Evolutionary conservation across 495 filamentous ascomycete species (phyloP), one percentile per base, ranked within the genome.

Genomic region (Penicillium cosmopolitanum): DNA sequence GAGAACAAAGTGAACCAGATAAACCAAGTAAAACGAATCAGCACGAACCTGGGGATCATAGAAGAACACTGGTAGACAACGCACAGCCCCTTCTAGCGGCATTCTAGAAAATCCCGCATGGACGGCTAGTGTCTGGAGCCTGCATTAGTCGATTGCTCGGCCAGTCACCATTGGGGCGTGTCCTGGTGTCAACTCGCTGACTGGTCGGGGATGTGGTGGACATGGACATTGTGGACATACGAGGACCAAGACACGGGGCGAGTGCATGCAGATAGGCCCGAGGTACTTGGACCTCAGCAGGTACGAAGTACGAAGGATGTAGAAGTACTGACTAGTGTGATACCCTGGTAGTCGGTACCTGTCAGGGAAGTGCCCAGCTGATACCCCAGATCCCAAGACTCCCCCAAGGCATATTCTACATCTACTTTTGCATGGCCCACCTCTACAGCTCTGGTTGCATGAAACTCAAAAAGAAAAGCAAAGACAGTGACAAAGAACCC

Each of bases 111-210:
- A 44, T 44, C 42, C 42, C 42, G 42, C 42, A 44, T 19, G 2
- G 11, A 23, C 15, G 6, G 15, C 51, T 51, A 48, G 46, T 36
- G 31, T 33, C 44, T 51, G 33, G 51, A 18, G n/a, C 25, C 33
- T 43, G 50, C 51, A 52, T 58, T 52, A 58, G 35, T 51, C 10
- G 61, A 55, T 58, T 36, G 51, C 57, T 55, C 54, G 50, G 62
- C 57, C 53, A 63, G 21, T 58, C 56, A 44, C 16, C 42, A 8
- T 44, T 15, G 4, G 36, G 4, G 12, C 42, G n/a, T 44, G 42
- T 19, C 13, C 42, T 44, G 13, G 8, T 44, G 42, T 0, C 0
- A 4, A 18, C 15, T n/a, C 16, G 16, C 42, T 44, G 42, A 44
- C 15, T 44, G 42, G 42, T 44, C 42, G 42, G 42, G 42, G 42